Evolutionary conservation across 202 grass and related monocot species (phyloP), one percentile per base, ranked within the genome.

Genomic region (Panicum virgatum): DNA sequence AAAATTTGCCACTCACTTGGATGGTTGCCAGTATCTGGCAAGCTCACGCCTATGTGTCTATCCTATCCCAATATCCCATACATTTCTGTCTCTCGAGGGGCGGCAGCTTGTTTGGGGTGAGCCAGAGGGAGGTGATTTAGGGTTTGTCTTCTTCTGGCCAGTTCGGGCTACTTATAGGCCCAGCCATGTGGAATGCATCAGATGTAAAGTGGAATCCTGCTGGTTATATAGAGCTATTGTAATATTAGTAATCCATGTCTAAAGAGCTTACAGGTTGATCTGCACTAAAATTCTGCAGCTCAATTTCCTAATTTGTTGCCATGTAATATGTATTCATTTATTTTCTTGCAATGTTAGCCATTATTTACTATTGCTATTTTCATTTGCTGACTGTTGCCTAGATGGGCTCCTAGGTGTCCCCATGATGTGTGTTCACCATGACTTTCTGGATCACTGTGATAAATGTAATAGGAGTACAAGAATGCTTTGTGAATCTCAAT

Each of bases 331-430:
- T 60, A 76, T 42, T 27, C 16, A 76, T 61, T 77, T 61, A 23
- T 15, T 65, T 52, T 40, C 20, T 9, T 66, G 29, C 5, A 1
- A 38, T 52, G 19, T 66, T 14, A 16, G 60, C 32, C 37, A 39
- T 39, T 53, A 79, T 66, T 79, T 79, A 39, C 19, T 26, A 16
- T 64, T 79, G 37, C 53, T 66, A 13, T 64, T 48, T 78, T 4
- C 44, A 51, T n/a, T 7, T 12, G 13, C 39, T 75, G 1, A 57
- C 32, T 40, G 6, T 74, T 74, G 29, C 26, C 15, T 50, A 34
- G 25, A 45, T 1, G 30, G 29, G 57, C 23, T 60, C 57, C 57
- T 58, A 26, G 22, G 22, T 26, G 10, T 58, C 53, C 53, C 1
- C 20, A 12, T 29, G 22, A 14, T 3, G 16, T 64, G 44, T 22